phyloP scores from a whole-genome alignment of 768 basidiomycete species.

The Leccinum aurantiacum region DNA sequence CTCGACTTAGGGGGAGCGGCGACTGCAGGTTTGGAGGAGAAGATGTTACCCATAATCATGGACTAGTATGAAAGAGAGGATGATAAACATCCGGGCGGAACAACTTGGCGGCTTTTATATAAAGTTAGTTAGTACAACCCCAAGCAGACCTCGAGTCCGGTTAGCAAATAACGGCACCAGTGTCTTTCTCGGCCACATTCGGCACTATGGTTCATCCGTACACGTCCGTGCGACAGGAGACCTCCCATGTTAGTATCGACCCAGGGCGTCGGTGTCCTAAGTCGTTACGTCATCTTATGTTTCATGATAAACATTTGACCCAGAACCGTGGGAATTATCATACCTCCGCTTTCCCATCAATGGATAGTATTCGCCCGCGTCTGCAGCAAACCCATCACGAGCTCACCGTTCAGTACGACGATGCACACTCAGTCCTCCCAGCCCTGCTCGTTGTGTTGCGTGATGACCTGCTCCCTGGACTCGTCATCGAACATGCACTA shows the following conservation, averaged over 20 bases:
- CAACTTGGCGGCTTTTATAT: neutral
- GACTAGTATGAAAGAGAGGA: neutral
- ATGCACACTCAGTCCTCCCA: constrained; percentile 46
- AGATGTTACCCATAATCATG: neutral
- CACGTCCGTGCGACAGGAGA: neutral
- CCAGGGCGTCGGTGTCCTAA: too few relatives aligned
- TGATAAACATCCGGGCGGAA: neutral
- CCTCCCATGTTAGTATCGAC: neutral
- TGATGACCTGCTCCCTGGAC: constrained; percentile 57
- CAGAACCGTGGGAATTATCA: neutral
- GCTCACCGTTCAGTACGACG: constrained; percentile 50
- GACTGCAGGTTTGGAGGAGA: neutral
- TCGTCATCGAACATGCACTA: constrained; percentile 58
- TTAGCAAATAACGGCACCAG: neutral
- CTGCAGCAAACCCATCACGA: constrained; percentile 47
- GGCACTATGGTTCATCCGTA: neutral
- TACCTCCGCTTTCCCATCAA: neutral
- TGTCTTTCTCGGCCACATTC: neutral
- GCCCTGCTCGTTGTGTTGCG: constrained; percentile 52
- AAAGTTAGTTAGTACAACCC: neutral
- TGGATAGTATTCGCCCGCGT: constrained; percentile 6
- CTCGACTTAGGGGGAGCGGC: neutral
- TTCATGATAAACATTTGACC: neutral
- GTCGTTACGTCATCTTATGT: neutral
- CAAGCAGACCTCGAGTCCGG: neutral